phyloP scores from a whole-genome alignment of 2,329 filamentous ascomycete species.

The Zalaria obscura region DNA sequence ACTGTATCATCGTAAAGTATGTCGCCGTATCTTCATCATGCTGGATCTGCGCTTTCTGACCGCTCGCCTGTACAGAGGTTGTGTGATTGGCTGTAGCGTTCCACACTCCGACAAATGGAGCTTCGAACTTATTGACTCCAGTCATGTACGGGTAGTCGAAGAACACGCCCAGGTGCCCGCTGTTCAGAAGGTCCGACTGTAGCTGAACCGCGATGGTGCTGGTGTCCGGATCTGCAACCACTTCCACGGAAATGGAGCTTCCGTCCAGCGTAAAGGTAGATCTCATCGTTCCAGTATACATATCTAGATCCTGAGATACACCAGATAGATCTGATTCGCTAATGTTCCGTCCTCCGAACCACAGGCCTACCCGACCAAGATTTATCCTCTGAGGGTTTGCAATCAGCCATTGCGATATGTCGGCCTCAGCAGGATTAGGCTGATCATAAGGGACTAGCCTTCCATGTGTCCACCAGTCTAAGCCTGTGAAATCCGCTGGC shows the following conservation, averaged over 20 bases:
- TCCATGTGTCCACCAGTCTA: slow-evolving; percentile 31
- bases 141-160: slow-evolving; percentile 39
- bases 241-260: slow-evolving; percentile 26
- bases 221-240: slow-evolving; percentile 30
- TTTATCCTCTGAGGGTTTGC: slow-evolving; percentile 40
- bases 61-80: slow-evolving; percentile 20
- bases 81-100: slow-evolving; percentile 32
- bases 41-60: slow-evolving; percentile 23
- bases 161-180: slow-evolving; percentile 29
- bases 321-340: slow-evolving; percentile 25
- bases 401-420: slow-evolving; percentile 39
- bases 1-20: slow-evolving; percentile 27
- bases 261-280: slow-evolving; percentile 32
- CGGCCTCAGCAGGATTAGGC: slow-evolving; percentile 24
- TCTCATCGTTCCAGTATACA: slow-evolving; percentile 32
- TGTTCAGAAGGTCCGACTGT: slow-evolving; percentile 25
- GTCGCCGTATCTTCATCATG: slow-evolving; percentile 30
- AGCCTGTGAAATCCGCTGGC: slow-evolving; percentile 23
- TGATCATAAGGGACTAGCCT: slow-evolving; percentile 29
- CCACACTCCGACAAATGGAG: slow-evolving; percentile 39
- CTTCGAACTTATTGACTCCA: slow-evolving; percentile 37
- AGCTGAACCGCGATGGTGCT: slow-evolving; percentile 33
- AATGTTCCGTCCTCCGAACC: slow-evolving; percentile 25
- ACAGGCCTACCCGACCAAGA: slow-evolving; percentile 33
- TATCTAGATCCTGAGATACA: slow-evolving; percentile 30